Evolutionary conservation across 1,284 basidiomycete species (phyloP), one percentile per base, ranked within the genome.

Genomic region (Bondarzewia mesenterica): DNA sequence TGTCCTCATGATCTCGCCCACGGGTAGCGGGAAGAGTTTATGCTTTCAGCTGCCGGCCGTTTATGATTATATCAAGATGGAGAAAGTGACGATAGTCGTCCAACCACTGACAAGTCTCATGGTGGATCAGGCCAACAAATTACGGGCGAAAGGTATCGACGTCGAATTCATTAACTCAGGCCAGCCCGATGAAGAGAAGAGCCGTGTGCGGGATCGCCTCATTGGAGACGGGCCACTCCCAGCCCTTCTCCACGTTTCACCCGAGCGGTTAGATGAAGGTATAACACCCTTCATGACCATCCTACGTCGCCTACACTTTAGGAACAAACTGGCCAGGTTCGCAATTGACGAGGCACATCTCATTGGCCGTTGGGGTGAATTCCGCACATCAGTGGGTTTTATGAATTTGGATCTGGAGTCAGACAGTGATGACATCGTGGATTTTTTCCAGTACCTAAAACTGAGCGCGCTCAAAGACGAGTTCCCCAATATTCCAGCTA

Each of bases 271-370:
- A 10, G 29, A 10, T n/a, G 10, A 48, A 75, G 78, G 35, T 78
- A 80, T n/a, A n/a, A n/a, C 57, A 89, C 80, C 44, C 66, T 67
- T 0, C 59, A 62, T n/a, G 77, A 89, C 51, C 74, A 71, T 56
- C 64, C 62, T 7, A 75, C 86, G 18, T 64, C 97, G 18, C 56
- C 64, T 14, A 64, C 69, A 27, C 70, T 98, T 3, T 73, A 90
- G 57, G 57, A 65, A 1, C 62, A 69, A 76, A 50, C 65, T 99
- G 25, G 93, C 92, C 5, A 76, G 95, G 22, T 96, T 99, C 61
- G 93, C 97, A 0, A 78, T 98, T 47, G 96, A 99, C 61, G 95
- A 99, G 61, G 95, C 93, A 1, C 96, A 99, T 63, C 93, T 93
- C 63, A 89, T 98, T 47, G 80, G 75, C 3, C 80, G 82, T 15